These are phyloP conservation scores for Lophiostoma macrostomum DNA, from an alignment of 495 filamentous ascomycete species.

Conservation along the genomic window DNA sequence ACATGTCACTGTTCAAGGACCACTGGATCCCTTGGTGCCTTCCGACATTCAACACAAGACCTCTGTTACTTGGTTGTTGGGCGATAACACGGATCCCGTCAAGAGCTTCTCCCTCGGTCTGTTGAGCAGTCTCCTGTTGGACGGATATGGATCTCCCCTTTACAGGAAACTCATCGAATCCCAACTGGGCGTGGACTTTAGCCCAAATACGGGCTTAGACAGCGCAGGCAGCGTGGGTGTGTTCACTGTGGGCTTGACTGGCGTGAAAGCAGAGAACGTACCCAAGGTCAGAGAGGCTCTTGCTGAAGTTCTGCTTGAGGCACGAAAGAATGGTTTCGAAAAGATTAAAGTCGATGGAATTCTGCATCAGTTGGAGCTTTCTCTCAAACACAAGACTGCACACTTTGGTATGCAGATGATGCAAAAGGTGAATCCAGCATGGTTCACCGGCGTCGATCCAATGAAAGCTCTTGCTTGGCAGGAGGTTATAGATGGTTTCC, in stretches of 20 bases:
- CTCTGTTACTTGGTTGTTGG: constrained; percentile 87
- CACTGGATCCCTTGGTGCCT: constrained; percentile 83
- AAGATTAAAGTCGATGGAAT: constrained; percentile 81
- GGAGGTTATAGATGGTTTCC: constrained; percentile 76
- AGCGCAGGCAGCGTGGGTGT: constrained; percentile 69
- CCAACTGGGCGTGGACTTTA: constrained; percentile 87
- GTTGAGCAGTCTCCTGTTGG: constrained; percentile 75
- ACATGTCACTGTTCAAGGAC: constrained; percentile 69
- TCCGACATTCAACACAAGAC: constrained; percentile 87
- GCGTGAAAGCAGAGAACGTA: constrained; percentile 75
- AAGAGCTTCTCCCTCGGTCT: constrained; percentile 84
- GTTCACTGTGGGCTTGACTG: constrained; percentile 87
- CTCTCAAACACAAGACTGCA: constrained; percentile 89
- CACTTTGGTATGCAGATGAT: constrained; percentile 90
- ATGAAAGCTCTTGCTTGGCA: constrained; percentile 89
- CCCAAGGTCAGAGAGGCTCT: constrained; percentile 71
- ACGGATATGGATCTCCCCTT: constrained; percentile 92
- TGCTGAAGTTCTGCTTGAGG: constrained; percentile 61
- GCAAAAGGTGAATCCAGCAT: constrained; percentile 79
- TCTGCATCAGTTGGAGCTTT: constrained; percentile 86
- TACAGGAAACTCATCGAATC: constrained; percentile 89
- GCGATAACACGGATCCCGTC: constrained; percentile 72
- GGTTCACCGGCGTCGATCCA: constrained; percentile 94
- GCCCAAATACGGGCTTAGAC: constrained; percentile 90
- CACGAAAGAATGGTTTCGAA: constrained; percentile 73